Base-by-base conservation (phyloP, 2,329 filamentous ascomycete genomes). In the Xylaria sp. region DNA sequence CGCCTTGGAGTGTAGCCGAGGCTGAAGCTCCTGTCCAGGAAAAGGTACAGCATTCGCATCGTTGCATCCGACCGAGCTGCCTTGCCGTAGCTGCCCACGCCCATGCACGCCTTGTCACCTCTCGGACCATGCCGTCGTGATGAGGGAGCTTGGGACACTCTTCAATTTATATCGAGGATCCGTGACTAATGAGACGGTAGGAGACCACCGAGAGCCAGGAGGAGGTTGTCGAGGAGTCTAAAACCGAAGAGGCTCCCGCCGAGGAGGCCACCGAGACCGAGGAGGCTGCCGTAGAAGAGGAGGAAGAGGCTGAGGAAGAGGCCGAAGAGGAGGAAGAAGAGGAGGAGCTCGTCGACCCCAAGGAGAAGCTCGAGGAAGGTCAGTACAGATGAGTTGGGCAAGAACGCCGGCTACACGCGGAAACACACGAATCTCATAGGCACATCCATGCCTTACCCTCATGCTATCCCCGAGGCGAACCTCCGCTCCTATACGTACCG, bases 361-460 rank as follows among this genome's bases (percentile, higher is more conserved):
- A 96, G 84, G 90, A 92, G 64, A 84, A 85, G 76, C 78, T 97
- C 64, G 90, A 96, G 79, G 91, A 96, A 85, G 92, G 94, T 97
- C 78, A 83, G 91, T 87, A 54, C 23, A 46, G 11, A 42, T 42
- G 37, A 13, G 13, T 42, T 30, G 34, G 54, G 30, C 42, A 44
- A 37, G 8, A 52, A 52, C 13, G 60, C 56, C 50, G 49, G 52
- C 16, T 18, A 57, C 46, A 57, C 54, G 37, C 54, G 37, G 19
- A 51, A 19, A 56, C 49, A 56, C 49, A 46, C 34, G 11, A 23
- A 59, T 37, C 11, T 46, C 50, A 58, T 54, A 58, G 58, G 5
- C 44, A 16, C 23, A 39, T n/a, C 19, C 55, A 52, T 46, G 11
- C 2, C 39, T n/a, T 30, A n/a, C 42, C 49, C 19, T 50, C 47